Evolutionary conservation across 1,139 yeast species (phyloP).

Genomic region (Yamadazyma kanchanaburiensis): DNA sequence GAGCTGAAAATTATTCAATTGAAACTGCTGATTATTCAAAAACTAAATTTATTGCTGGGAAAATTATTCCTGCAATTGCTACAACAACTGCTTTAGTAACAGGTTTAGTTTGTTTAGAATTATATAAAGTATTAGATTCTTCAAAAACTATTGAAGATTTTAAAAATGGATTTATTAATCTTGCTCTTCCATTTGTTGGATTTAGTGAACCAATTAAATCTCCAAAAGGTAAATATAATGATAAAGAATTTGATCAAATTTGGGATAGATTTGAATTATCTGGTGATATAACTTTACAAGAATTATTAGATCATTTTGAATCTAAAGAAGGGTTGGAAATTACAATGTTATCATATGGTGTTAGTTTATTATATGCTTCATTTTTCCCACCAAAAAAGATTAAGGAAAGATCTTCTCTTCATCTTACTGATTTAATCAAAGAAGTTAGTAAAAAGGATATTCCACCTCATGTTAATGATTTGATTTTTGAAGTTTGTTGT

Average conservation of each 20-base stretch:
- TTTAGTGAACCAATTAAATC: constrained; percentile 95
- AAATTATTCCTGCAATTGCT: constrained; percentile 97
- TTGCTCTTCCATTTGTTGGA: constrained; percentile 95
- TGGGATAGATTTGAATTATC: constrained; percentile 92
- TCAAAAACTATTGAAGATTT: constrained; percentile 76
- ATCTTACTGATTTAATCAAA: constrained; percentile 73
- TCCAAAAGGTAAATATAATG: constrained; percentile 77
- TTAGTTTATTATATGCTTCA: constrained; percentile 84
- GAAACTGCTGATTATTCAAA: constrained; percentile 73
- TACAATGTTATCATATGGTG: constrained; percentile 90
- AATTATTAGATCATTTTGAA: constrained; percentile 72
- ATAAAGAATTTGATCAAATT: constrained; percentile 75
- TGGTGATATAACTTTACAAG: constrained; percentile 75
- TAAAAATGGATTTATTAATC: constrained; percentile 89
- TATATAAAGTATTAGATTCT: constrained; percentile 82
- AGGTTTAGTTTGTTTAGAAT: constrained; percentile 88
- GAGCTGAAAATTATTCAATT: constrained; percentile 89
- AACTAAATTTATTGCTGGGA: constrained; percentile 86
- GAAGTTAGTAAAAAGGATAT: constrained; percentile 81
- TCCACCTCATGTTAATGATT: constrained; percentile 67
- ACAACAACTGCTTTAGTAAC: constrained; percentile 97
- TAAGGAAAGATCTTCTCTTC: constrained; percentile 68
- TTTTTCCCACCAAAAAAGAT: constrained; percentile 91
- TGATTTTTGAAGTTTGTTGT: constrained; percentile 86
- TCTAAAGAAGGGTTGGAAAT: constrained; percentile 81